A percentile compares a stretch with the other conserved stretches of the same genome.
Conservation (phyloP, 2,329 filamentous ascomycete genomes). For the Xylaria sp. region DNA sequence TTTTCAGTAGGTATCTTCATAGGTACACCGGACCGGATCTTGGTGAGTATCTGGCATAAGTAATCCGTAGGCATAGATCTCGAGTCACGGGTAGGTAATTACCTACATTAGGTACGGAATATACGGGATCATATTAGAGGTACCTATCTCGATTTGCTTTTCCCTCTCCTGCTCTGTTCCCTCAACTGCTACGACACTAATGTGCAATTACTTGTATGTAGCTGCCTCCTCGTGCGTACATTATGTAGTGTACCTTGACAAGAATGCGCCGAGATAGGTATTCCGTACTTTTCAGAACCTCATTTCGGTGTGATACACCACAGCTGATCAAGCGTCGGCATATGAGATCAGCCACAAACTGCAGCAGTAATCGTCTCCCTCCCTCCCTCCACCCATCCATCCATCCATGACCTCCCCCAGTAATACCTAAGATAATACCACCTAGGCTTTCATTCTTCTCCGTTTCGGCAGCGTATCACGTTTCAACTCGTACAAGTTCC, state of each 20-base stretch:
- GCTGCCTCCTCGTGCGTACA: background rate
- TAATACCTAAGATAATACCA: background rate
- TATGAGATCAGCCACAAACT: slow-evolving; percentile 12
- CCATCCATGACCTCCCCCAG: background rate
- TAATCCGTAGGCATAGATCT: no score
- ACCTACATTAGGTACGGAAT: background rate
- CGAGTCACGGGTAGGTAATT: background rate
- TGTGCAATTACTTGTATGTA: background rate
- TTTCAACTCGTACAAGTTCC: background rate
- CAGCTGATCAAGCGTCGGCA: slow-evolving; percentile 13
- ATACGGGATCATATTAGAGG: no score
- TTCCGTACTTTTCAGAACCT: background rate
- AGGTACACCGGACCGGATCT: no score
- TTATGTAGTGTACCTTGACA: background rate
- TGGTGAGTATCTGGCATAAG: no score
- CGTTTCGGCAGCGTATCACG: slow-evolving; percentile 2
- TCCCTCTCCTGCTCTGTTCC: background rate
- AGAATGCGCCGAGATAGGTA: background rate
- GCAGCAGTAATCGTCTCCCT: background rate
- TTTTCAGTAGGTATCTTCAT: no score
- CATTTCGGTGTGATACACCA: slow-evolving; percentile 1
- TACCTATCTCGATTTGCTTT: background rate
- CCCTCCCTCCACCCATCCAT: background rate
- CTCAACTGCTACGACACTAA: background rate
- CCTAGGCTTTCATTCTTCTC: background rate